Base-by-base conservation (phyloP, 495 filamentous ascomycete species). In the Hypoxylon lienhwacheense region DNA sequence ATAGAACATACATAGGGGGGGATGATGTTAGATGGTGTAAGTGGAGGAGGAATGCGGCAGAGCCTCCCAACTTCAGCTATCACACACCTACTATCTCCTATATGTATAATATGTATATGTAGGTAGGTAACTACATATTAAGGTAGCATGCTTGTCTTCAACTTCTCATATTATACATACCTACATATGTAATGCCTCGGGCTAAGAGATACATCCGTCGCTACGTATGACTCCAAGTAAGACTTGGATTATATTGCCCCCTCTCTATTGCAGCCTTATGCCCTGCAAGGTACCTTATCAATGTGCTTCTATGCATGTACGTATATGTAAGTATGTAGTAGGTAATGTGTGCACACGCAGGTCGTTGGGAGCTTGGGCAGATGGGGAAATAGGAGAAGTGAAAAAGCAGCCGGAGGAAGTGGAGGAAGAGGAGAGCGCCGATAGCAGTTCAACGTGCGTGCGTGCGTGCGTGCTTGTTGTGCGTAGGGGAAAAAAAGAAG, bases 231-330 rank as follows among this genome's bases (percentile, higher is more conserved):
- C n/a, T n/a, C n/a, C n/a, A n/a, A n/a, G n/a, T n/a, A n/a, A 37
- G 35, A 37, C 19, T 21, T 21, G 17, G 8, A 37, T 37, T n/a
- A 11, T 21, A 21, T 20, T 37, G 10, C 3, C 14, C 11, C 25
- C 35, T 25, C 34, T 47, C 35, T 26, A 28, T 59, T 37, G 44
- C 47, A 59, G 56, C 56, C 50, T 60, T 51, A 55, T 61, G 52
- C 51, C 41, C 47, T 61, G 58, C 58, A 61, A 61, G 58, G 58
- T 48, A 61, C 58, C 58, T 61, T 50, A 55, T 52, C 36, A 35
- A 20, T 22, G 20, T 52, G 39, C 22, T 20, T 43, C 35, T 50
- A 36, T 25, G 21, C 21, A 41, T 25, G 21, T 47, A 44, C 56
- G 37, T n/a, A n/a, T n/a, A n/a, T n/a, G n/a, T n/a, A n/a, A n/a